Evolutionary conservation across 2,329 filamentous ascomycete genomes (phyloP).

Genomic region (Colletotrichum sojae): DNA sequence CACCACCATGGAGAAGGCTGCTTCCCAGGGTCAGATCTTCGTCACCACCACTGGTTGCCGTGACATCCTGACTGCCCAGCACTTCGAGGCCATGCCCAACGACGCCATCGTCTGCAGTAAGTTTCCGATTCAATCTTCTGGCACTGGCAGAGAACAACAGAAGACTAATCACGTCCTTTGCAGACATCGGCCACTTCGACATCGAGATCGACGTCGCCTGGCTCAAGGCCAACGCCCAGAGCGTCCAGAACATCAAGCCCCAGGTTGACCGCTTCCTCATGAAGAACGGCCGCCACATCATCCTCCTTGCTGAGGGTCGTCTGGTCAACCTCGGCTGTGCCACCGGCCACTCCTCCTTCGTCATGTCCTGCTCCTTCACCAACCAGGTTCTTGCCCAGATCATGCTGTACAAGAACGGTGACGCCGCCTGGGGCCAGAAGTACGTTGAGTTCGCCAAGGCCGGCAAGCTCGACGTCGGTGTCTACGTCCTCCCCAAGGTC

Average conservation of each 20-base stretch:
- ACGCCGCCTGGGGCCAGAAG: constrained; percentile 90
- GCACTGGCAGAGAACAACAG: neutral
- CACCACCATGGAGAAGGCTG: constrained; percentile 97
- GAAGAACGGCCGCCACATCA: constrained; percentile 94
- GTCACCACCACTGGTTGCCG: constrained; percentile 99
- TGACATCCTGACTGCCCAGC: constrained; percentile 91
- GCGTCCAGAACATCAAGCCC: constrained; percentile 98
- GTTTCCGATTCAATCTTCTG: constrained; percentile 48
- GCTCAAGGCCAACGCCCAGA: constrained; percentile 97
- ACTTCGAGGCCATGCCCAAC: constrained; percentile 97
- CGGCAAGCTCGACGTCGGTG: constrained; percentile 90
- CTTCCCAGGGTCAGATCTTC: constrained; percentile 92
- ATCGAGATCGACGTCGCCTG: constrained; percentile 99
- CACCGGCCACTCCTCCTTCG: constrained; percentile 98
- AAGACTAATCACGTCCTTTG: constrained; percentile 27
- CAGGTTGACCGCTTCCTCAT: constrained; percentile 99
- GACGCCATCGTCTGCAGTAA: constrained; percentile 98
- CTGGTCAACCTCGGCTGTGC: constrained; percentile 99
- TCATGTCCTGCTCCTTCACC: constrained; percentile 99
- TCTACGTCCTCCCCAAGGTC: constrained; percentile 98
- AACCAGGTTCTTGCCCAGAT: constrained; percentile 99
- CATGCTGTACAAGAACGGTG: constrained; percentile 94
- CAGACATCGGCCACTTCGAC: constrained; percentile 99
- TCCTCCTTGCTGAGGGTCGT: constrained; percentile 97
- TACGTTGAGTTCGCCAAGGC: constrained; percentile 96